phyloP scores from a whole-genome alignment of 148 eudicot genomes.

The Camellia sinensis region DNA sequence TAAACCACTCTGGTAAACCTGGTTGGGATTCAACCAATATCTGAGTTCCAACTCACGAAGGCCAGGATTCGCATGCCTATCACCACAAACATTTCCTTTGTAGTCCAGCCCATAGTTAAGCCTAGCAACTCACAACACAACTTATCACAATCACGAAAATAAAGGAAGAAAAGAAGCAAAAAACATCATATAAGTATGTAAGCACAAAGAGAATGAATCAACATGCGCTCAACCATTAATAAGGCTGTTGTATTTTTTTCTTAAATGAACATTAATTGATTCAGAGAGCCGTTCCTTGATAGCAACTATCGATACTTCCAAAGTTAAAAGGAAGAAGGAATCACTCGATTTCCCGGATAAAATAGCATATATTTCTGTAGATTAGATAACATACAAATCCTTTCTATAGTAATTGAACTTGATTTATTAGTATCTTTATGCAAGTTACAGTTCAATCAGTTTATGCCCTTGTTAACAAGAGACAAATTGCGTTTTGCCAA shows the following conservation, averaged over 20 bases:
- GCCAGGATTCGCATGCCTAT: constrained; percentile 65
- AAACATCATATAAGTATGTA: neutral
- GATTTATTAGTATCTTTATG: no score
- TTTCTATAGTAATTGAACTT: no score
- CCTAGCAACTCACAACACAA: constrained; percentile 37
- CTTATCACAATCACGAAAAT: neutral
- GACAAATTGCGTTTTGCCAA: neutral
- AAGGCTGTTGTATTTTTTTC: neutral
- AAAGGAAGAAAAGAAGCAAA: constrained; percentile 7
- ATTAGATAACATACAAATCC: no score
- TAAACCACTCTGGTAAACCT: constrained; percentile 78
- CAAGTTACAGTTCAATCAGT: neutral
- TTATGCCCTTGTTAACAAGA: neutral
- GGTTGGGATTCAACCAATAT: constrained; percentile 94
- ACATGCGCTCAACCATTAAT: neutral
- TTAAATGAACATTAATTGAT: no score
- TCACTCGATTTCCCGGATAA: no score
- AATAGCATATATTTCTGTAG: no score
- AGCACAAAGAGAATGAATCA: constrained; percentile 1
- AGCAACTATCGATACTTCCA: no score
- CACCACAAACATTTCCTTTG: constrained; percentile 92
- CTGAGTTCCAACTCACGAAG: constrained; percentile 77
- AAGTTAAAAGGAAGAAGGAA: no score
- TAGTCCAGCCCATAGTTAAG: constrained; percentile 86
- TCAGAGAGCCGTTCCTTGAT: no score